Percentiles rank a stretch among this genome's conserved stretches.
Evolutionary conservation across 2,329 filamentous ascomycete genomes (phyloP).

Genomic region (Metarhizium anisopliae): DNA sequence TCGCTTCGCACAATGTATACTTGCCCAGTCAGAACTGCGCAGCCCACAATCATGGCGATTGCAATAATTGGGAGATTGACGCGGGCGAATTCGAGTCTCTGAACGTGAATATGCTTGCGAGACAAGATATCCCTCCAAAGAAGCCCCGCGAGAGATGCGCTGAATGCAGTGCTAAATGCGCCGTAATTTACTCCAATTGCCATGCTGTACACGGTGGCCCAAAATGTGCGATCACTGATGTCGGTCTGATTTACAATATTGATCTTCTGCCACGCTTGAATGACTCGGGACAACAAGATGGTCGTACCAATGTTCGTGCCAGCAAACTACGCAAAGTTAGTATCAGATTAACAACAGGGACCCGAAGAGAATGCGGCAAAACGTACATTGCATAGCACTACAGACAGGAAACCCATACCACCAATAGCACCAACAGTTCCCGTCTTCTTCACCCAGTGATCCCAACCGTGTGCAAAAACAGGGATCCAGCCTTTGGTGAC

Average conservation of each 20-base stretch:
- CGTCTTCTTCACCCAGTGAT: constrained; percentile 62
- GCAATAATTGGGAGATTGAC: constrained; percentile 65
- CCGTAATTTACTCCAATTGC: constrained; percentile 68
- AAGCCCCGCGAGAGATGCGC: constrained; percentile 61
- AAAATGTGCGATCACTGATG: constrained; percentile 59
- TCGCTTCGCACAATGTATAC: constrained; percentile 42
- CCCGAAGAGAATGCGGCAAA: not conserved
- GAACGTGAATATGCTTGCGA: constrained; percentile 59
- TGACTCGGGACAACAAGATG: constrained; percentile 61
- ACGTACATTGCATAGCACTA: constrained; percentile 64
- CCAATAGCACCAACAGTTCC: constrained; percentile 60
- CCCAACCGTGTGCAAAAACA: constrained; percentile 66
- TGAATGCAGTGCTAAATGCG: constrained; percentile 64
- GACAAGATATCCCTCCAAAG: constrained; percentile 63
- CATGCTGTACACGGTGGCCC: constrained; percentile 68
- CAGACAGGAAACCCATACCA: constrained; percentile 65
- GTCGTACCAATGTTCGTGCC: constrained; percentile 71
- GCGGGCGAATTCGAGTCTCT: constrained; percentile 54
- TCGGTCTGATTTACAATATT: constrained; percentile 33
- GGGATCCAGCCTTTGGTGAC: constrained; percentile 68
- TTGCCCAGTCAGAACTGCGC: constrained; percentile 51
- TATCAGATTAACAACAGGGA: not conserved
- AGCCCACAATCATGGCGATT: constrained; percentile 57
- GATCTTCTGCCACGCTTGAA: constrained; percentile 60
- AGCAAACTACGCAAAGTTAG: constrained; percentile 48